Evolutionary conservation across 495 filamentous ascomycete genomes (phyloP), one percentile per base, ranked within the genome.

Genomic region (Lindgomyces ingoldianus): DNA sequence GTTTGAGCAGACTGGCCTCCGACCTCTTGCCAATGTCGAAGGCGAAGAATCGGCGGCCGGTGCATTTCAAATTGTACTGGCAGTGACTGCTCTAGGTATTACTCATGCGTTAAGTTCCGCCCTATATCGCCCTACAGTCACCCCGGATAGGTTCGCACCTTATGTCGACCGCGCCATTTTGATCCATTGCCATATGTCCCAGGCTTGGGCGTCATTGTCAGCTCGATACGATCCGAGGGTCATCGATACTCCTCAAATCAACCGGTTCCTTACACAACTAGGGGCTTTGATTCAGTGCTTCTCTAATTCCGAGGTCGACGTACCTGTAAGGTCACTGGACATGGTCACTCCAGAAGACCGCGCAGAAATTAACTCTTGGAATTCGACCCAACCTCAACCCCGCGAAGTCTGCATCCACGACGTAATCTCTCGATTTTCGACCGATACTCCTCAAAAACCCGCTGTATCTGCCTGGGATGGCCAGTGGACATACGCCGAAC

Each of bases 391-490:
- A 39, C 33, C 33, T 39, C 33, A 39, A 39, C 33, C 33, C 33
- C 33, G 33, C 33, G 33, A 39, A 39, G 33, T 39, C 33, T 39
- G 33, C 33, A 39, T 39, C 33, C 33, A 39, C 33, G 33, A 39
- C 33, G 33, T 39, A 39, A 39, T 39, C 33, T 39, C 33, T 39
- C 33, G 33, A 39, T 39, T 39, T 39, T 39, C 33, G 33, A 39
- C 33, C 14, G 33, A 39, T 39, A 39, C 33, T 39, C 33, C 33
- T 39, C 33, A 39, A 14, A 39, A 39, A 39, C 33, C 33, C 33
- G 48, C 48, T 29, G 25, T 52, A 25, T 52, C 18, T 25, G 18
- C 53, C 30, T 57, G 53, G 33, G 53, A 57, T 44, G 53, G 41
- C 3, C n/a, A 24, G n/a, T 27, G 44, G 3, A 26, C 4, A 18